These are phyloP conservation scores for Dichotomopilus funicola DNA, from an alignment of 2,329 filamentous ascomycete genomes.

Conservation along the genomic window DNA sequence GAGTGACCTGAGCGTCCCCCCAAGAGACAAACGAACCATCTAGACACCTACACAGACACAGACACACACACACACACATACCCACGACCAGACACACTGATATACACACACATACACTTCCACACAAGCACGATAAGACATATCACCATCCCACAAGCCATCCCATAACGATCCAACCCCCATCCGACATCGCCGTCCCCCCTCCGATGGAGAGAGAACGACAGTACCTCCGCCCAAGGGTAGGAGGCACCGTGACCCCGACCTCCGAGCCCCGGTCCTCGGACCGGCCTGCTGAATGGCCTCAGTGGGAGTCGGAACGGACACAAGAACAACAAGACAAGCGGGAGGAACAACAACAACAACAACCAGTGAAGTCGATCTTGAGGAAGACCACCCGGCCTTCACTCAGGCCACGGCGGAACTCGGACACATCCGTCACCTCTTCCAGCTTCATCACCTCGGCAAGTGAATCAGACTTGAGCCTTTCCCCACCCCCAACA, in stretches of 20 bases:
- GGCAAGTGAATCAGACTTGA: conserved; percentile 20
- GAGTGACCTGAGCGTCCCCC: conserved; percentile 11
- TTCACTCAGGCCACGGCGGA: conserved; percentile 20
- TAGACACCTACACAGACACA: conserved; percentile 1
- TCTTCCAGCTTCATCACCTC: conserved; percentile 22
- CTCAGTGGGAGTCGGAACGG: conserved; percentile 16
- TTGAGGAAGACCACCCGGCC: conserved; percentile 17
- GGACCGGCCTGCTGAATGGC: conserved; percentile 19
- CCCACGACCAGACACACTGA: not conserved
- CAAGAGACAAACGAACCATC: not conserved
- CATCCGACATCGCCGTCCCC: not conserved
- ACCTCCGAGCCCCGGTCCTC: conserved; percentile 15
- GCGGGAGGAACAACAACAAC: conserved; percentile 11
- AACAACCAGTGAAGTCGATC: conserved; percentile 20
- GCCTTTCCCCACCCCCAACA: not conserved
- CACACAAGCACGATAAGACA: not conserved
- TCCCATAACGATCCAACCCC: not conserved
- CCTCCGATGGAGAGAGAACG: conserved; percentile 21
- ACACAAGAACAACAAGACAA: conserved; percentile 10
- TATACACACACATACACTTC: not conserved
- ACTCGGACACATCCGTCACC: conserved; percentile 25
- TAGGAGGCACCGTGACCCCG: conserved; percentile 16
- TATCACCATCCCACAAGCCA: not conserved
- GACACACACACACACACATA: not conserved
- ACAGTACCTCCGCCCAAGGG: conserved; percentile 22